Evolutionary conservation across 139 green algal species (phyloP).

Genomic region (Mesostigma viride): DNA sequence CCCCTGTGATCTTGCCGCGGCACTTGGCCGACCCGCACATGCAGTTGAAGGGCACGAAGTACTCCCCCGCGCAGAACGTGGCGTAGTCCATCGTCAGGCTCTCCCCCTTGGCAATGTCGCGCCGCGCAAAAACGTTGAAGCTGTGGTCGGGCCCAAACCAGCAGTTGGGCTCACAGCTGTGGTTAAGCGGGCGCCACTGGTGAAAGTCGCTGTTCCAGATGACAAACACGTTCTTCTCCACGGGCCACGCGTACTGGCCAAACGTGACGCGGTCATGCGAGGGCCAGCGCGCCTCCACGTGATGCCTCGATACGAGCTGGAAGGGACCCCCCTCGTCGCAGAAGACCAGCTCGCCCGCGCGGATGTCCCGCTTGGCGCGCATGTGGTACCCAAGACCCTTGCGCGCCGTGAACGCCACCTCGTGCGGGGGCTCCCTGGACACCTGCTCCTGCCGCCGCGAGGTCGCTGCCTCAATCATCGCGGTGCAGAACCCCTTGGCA

Average conservation of each 20-base stretch:
- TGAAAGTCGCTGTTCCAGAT: conserved; percentile 12
- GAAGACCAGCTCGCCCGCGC: conserved; percentile 5
- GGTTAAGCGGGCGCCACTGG: conserved; percentile 24
- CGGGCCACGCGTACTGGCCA: conserved; percentile 12
- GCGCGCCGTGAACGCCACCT: too few species aligned
- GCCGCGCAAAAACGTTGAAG: conserved; percentile 5
- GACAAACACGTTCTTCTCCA: not conserved
- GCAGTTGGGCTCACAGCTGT: conserved; percentile 16
- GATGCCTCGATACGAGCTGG: conserved; percentile 7
- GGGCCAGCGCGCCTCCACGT: conserved; percentile 9
- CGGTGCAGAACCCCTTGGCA: conserved; percentile 2
- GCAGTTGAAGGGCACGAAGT: conserved; percentile 11
- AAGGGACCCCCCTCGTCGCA: conserved; percentile 3
- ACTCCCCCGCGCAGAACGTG: too few species aligned
- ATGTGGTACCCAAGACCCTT: too few species aligned
- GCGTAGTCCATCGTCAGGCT: conserved; percentile 24
- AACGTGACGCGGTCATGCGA: conserved; percentile 12
- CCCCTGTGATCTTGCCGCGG: conserved; percentile 1
- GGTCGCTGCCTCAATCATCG: too few species aligned
- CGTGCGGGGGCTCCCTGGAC: too few species aligned
- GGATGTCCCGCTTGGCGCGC: conserved; percentile 3
- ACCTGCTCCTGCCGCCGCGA: too few species aligned
- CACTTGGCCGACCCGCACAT: conserved; percentile 2
- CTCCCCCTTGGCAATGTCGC: conserved; percentile 16
- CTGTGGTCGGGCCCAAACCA: conserved; percentile 15